These are phyloP conservation scores for Aquanectria penicillioides DNA, from an alignment of 2,329 filamentous ascomycete genomes.

Conservation along the genomic window DNA sequence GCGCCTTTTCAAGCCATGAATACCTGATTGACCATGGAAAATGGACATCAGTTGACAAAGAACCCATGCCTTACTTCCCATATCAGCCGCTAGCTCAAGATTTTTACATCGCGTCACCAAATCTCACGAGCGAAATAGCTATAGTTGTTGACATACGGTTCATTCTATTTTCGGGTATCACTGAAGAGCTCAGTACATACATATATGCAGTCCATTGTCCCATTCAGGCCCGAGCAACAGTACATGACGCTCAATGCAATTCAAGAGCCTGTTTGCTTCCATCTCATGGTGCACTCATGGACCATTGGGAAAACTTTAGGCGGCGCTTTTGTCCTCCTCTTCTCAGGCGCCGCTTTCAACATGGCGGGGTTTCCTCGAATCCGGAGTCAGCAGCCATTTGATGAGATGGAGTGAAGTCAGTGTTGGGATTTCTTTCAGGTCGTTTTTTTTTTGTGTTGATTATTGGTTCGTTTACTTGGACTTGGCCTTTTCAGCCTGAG, in stretches of 20 bases:
- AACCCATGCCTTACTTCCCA: too few species aligned
- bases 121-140: too few species aligned
- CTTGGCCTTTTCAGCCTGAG: conserved; percentile 66
- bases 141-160: too few species aligned
- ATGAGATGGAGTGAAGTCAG: conserved; percentile 2
- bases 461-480: conserved; percentile 31
- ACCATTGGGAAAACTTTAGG: background rate
- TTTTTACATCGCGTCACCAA: too few species aligned
- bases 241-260: background rate
- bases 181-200: background rate
- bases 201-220: background rate
- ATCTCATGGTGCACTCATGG: background rate
- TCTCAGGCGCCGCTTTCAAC: conserved; percentile 1
- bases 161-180: conserved; percentile 3
- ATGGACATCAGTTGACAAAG: too few species aligned
- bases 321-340: conserved; percentile 7
- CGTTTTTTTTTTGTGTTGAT: conserved; percentile 14
- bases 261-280: background rate
- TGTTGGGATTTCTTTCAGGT: background rate
- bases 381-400: background rate
- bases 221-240: background rate
- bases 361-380: background rate
- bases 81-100: too few species aligned
- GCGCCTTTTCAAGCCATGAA: too few species aligned
- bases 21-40: too few species aligned